Evolutionary conservation across 805 yeast genomes (phyloP), one percentile per base, ranked within the genome.

Genomic region (Myxozyma lipomycoides): DNA sequence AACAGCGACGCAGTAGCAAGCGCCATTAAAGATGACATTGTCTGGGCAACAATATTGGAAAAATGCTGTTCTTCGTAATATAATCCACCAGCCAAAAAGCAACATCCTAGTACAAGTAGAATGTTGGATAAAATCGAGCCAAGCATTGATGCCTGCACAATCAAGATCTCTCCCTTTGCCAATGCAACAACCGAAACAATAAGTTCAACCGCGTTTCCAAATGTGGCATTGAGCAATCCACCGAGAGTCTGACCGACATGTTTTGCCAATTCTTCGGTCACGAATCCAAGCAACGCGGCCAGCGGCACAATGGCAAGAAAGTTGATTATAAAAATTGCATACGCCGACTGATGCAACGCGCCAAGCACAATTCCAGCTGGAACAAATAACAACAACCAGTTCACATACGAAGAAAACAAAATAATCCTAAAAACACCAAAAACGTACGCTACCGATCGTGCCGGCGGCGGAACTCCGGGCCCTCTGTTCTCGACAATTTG

Each of bases 121-220:
- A 90, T 72, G 71, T 93, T 93, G 43, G 96, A 86, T 51, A 93
- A 74, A 55, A 93, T 86, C 46, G 95, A 84, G 28, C 98, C 98
- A 51, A 93, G 77, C 98, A 93, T 91, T 19, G 95, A 86, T 1
- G 98, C 95, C 70, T 93, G 98, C 25, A 93, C 98, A 63, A 93
- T 90, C 57, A 95, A 78, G 45, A 93, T 81, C 70, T 93, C 97
- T 60, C 87, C 86, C 40, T 86, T 84, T 60, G 71, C 75, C 62
- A 93, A 74, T 1, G 98, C 98, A 60, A 93, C 88, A 24, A 93
- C 74, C 1, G 96, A 86, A 32, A 93, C 98, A 67, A 93, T 93
- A 53, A 93, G 80, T 71, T 93, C 98, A 21, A 93, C 96, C 1
- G 98, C 98, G 67, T 93, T 93, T 52, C 98, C 98, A 67, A 93